Percentiles rank a stretch among this genome's conserved stretches.
phyloP scores from a whole-genome alignment of 495 filamentous ascomycete genomes.

The Trichoderma erinaceum region DNA sequence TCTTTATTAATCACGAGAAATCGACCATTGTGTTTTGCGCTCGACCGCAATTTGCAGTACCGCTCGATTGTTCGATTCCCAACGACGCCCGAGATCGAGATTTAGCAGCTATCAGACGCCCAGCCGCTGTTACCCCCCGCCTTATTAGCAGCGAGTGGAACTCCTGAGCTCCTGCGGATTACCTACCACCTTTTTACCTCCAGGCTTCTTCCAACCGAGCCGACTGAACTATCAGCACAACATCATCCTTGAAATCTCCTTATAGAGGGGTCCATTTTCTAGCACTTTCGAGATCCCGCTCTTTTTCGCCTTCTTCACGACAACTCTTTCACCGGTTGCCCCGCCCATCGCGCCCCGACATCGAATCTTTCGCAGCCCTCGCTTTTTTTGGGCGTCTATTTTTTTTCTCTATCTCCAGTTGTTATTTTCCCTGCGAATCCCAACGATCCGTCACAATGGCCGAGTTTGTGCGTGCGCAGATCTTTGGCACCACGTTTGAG shows the following conservation, averaged over 20 bases:
- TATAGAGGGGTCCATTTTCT: conserved; percentile 8
- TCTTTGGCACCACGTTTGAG: conserved; percentile 99
- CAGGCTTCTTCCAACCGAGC: conserved; percentile 9
- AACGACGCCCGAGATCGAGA: not conserved
- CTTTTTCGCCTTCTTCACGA: too few relatives aligned
- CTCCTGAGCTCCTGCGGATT: not conserved
- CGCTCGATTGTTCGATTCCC: too few relatives aligned
- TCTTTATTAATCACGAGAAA: too few relatives aligned
- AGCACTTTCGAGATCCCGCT: conserved; percentile 16
- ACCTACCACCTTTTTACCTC: conserved; percentile 1
- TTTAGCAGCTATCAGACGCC: not conserved
- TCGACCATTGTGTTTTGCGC: too few relatives aligned
- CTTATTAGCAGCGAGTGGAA: not conserved
- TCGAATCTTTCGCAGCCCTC: conserved; percentile 13
- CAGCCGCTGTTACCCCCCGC: conserved; percentile 3
- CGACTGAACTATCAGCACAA: conserved; percentile 11
- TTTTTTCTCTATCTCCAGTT: conserved; percentile 14
- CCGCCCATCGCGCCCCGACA: conserved; percentile 3
- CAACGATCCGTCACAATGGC: conserved; percentile 56
- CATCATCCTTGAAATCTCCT: conserved; percentile 18
- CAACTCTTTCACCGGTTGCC: not conserved
- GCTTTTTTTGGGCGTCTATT: conserved; percentile 5
- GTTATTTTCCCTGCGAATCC: conserved; percentile 13
- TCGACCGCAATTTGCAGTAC: too few relatives aligned
- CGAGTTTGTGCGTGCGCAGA: conserved; percentile 98